phyloP scores from a whole-genome alignment of 192 early-diverging fungal genomes.

The Ambispora gerdemannii region DNA sequence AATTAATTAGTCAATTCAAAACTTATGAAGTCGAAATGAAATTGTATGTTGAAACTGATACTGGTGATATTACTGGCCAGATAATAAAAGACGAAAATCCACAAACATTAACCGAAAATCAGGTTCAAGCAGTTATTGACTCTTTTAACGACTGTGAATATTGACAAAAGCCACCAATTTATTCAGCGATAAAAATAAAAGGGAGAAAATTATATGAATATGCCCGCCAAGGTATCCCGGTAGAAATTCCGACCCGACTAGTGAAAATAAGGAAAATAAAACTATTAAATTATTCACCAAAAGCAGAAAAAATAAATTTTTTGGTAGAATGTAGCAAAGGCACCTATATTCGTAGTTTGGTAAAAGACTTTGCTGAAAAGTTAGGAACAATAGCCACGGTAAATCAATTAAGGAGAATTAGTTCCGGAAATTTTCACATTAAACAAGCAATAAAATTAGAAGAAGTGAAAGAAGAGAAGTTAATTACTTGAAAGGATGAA shows the following conservation, averaged over 20 bases:
- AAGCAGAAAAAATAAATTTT: neutral
- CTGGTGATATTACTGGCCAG: neutral
- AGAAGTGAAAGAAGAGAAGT: neutral
- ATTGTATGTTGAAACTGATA: neutral
- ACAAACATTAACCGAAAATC: neutral
- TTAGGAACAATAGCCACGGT: neutral
- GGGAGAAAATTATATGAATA: constrained; percentile 1
- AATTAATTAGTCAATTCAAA: constrained; percentile 1
- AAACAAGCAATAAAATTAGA: constrained; percentile 7
- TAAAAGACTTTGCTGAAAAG: neutral
- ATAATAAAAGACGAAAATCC: neutral
- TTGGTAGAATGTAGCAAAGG: neutral
- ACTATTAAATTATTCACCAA: neutral
- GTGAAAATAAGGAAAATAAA: neutral
- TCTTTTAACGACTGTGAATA: neutral
- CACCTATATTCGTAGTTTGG: neutral
- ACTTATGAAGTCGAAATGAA: neutral
- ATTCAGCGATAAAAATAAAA: neutral
- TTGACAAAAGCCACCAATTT: neutral
- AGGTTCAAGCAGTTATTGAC: neutral
- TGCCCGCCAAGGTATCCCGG: neutral
- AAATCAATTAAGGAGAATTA: neutral
- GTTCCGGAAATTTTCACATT: constrained; percentile 1
- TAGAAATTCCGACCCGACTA: neutral
- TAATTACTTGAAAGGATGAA: too few relatives aligned